Base-by-base conservation (phyloP, 2,329 filamentous ascomycete genomes). In the Botryotinia convoluta region DNA sequence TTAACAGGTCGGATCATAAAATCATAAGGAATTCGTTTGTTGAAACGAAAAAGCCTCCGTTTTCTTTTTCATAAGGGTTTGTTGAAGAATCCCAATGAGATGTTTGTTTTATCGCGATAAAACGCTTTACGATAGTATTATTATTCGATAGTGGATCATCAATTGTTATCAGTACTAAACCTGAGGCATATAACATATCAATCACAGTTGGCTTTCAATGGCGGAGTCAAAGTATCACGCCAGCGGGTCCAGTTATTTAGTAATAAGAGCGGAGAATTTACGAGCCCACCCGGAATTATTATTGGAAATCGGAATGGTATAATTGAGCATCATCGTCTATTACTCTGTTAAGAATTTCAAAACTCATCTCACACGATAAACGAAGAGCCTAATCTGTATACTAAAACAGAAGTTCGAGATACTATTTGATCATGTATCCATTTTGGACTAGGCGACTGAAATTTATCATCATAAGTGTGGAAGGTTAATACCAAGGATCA, bases 41-140 rank as follows among this genome's bases (percentile, higher is more conserved):
- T 51, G 63, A 51, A 51, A 51, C 48, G 63, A 29, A 65, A 65
- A 22, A 48, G 32, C 48, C 26, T n/a, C 60, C 0, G 18, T 35
- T 35, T 65, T 51, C 22, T 10, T 45, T 35, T 48, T 18, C 32
- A 65, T 32, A 65, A 22, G 63, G 44, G 22, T 10, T 57, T 42
- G 63, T 65, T 65, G 63, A 67, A 51, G 44, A 67, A 48, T 37
- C 22, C 44, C 44, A 45, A 37, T n/a, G 32, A 37, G 44, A 51
- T 48, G 63, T n/a, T 57, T 37, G 45, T 67, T 48, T 67, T 51
- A 39, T 67, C 63, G 63, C 63, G 63, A 67, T 67, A 67, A 67
- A 67, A 67, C 63, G 63, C 63, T 67, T 67, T n/a, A 51, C 44
- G 22, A 51, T 1, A 51, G n/a, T 20, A 51, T 37, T 67, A 67